A percentile compares a stretch with the other conserved stretches of the same genome.
Evolutionary conservation across 371 early-diverging fungal genomes (phyloP).

Genomic region (Rozella allomycis): DNA sequence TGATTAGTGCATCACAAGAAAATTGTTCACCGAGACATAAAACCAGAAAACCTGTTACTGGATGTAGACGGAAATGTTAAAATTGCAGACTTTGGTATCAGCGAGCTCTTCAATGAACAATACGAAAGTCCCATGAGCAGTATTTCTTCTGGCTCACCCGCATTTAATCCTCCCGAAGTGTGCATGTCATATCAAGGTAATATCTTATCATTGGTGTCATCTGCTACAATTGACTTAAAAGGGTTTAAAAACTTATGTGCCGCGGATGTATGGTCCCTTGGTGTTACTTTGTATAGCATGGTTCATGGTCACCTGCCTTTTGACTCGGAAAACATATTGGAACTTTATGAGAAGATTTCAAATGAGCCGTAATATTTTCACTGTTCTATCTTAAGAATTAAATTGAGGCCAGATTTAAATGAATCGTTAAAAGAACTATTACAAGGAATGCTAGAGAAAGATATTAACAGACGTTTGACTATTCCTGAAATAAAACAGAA

Average conservation of each 20-base stretch:
- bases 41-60: conserved; percentile 30
- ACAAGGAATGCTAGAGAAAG: not conserved
- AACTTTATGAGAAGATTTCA: not conserved
- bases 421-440: not conserved
- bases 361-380: not conserved
- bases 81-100: conserved; percentile 33
- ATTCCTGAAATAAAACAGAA: not conserved
- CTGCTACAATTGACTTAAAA: not conserved
- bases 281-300: conserved; percentile 2
- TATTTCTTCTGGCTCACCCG: conserved; percentile 14
- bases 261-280: conserved; percentile 3
- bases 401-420: too few relatives aligned
- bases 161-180: conserved; percentile 23
- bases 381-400: not conserved
- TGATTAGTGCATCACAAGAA: conserved; percentile 54
- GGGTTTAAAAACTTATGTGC: not conserved
- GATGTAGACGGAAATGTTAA: conserved; percentile 11
- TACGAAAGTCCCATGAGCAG: conserved; percentile 8
- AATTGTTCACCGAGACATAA: conserved; percentile 52
- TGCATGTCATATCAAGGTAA: conserved; percentile 2
- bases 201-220: not conserved
- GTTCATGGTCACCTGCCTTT: conserved; percentile 3
- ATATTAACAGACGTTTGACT: not conserved
- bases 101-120: conserved; percentile 14
- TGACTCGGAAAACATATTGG: not conserved